Conservation (phyloP, 495 filamentous ascomycete species). For the Hyphodiscus hymeniophilus region DNA sequence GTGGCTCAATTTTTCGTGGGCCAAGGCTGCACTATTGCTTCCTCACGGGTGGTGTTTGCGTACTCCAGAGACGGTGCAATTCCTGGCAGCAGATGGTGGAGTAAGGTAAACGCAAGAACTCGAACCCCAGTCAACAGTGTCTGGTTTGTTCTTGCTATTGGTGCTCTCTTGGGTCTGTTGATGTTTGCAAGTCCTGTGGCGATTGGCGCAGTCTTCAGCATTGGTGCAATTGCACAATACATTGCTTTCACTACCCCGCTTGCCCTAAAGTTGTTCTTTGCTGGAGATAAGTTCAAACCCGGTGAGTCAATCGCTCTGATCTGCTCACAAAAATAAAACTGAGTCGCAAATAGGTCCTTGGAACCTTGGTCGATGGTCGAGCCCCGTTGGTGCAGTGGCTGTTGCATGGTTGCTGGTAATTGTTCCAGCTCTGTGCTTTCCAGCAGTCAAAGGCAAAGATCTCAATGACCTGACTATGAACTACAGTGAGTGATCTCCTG, state of each 20-base stretch:
- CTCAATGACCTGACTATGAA: slow-evolving; percentile 55
- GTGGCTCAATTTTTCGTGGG: slow-evolving; percentile 63
- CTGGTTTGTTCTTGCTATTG: slow-evolving; percentile 56
- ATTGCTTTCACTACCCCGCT: slow-evolving; percentile 66
- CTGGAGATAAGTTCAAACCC: slow-evolving; percentile 55
- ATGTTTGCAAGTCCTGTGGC: slow-evolving; percentile 55
- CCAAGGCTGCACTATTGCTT: slow-evolving; percentile 52
- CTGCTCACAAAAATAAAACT: too few relatives aligned
- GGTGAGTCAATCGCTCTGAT: neutral
- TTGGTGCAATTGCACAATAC: slow-evolving; percentile 66
- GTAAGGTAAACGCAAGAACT: slow-evolving; percentile 39
- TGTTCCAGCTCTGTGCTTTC: slow-evolving; percentile 64
- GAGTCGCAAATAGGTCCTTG: slow-evolving; percentile 44
- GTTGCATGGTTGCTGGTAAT: slow-evolving; percentile 57
- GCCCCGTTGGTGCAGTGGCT: slow-evolving; percentile 48
- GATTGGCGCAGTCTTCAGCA: slow-evolving; percentile 56
- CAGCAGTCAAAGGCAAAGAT: slow-evolving; percentile 46
- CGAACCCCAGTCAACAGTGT: slow-evolving; percentile 68
- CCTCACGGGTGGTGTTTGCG: slow-evolving; percentile 52
- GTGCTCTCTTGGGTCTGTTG: slow-evolving; percentile 53
- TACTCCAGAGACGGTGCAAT: slow-evolving; percentile 51
- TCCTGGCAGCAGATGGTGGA: slow-evolving; percentile 47
- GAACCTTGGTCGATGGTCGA: slow-evolving; percentile 54
- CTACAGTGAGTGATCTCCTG: slow-evolving; percentile 45
- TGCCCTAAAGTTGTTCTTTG: slow-evolving; percentile 63